Evolutionary conservation across 2,329 filamentous ascomycete species (phyloP).

Genomic region (Onygenales sp.): DNA sequence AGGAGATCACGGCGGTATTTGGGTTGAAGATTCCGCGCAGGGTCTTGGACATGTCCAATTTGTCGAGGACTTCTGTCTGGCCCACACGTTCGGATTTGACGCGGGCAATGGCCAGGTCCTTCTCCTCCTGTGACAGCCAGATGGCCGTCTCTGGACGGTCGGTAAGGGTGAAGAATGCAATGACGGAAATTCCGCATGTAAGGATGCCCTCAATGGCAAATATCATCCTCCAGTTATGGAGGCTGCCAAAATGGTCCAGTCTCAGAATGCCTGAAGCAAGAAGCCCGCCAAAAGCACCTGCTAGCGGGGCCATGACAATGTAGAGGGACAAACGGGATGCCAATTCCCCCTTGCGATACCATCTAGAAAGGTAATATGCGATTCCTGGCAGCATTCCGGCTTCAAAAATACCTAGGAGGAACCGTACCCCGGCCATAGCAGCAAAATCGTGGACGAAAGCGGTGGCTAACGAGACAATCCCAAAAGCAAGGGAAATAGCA

Average conservation of each 20-base stretch:
- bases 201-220: constrained; percentile 11
- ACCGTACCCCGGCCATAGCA: constrained; percentile 51
- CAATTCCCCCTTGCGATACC: constrained; percentile 62
- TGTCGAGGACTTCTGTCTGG: constrained; percentile 8
- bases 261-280: constrained; percentile 39
- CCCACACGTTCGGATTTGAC: constrained; percentile 10
- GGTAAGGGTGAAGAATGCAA: constrained; percentile 7
- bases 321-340: constrained; percentile 59
- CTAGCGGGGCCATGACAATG: constrained; percentile 60
- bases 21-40: constrained; percentile 8
- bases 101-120: constrained; percentile 8
- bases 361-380: constrained; percentile 62
- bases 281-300: constrained; percentile 62
- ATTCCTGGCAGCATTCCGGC: constrained; percentile 66
- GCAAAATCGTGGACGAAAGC: constrained; percentile 52
- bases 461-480: constrained; percentile 53
- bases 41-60: constrained; percentile 5
- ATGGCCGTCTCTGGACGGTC: constrained; percentile 8
- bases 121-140: constrained; percentile 9
- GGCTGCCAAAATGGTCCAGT: constrained; percentile 7
- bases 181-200: constrained; percentile 7
- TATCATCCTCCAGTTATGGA: constrained; percentile 10
- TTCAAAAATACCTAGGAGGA: constrained; percentile 60
- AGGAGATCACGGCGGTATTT: constrained; percentile 5
- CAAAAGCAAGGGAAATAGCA: constrained; percentile 52